Base-by-base conservation (phyloP, 352 stramenopile species). In the Phytophthora cactorum region DNA sequence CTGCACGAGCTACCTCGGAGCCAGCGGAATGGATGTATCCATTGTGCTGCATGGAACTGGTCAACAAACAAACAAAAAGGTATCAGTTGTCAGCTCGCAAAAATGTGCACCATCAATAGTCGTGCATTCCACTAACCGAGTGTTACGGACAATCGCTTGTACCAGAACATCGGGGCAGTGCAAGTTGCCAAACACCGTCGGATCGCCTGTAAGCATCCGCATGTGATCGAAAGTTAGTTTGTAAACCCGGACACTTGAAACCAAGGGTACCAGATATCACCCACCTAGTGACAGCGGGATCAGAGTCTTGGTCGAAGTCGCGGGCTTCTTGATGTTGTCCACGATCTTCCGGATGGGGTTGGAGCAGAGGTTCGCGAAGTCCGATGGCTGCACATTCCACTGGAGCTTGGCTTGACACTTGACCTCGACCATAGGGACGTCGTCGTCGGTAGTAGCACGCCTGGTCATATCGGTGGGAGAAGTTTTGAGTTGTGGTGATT, bases 321-420 rank as follows among this genome's bases (percentile, higher is more conserved):
- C 69, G 12, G 86, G 88, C 43, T 92, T 95, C 77, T 98, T 92
- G 76, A 99, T 97, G 66, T 91, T 93, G 82, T 98, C 95, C 15
- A 99, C 92, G 66, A 98, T 98, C 47, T 96, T 93, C 38, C 95
- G 87, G 66, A 99, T 98, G 9, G 94, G 95, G 79, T 99, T 99
- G 25, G 79, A 61, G 53, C 75, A 89, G 27, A 82, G 69, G 56
- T 77, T 79, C n/a, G 84, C 88, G 44, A 92, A 86, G 45, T 89
- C 79, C 55, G 84, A 92, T 54, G 84, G 71, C 62, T 78, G 74
- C 43, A 92, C 79, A 47, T 87, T 84, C 84, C 84, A 92, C 38
- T 86, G 68, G 15, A 77, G 72, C 44, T 85, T 89, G 50, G 70
- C 52, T 59, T 84, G 69, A 28, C 60, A 75, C 44, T 77, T 62